Conservation (phyloP, 306 rosid species). For the Vigna unguiculata region DNA sequence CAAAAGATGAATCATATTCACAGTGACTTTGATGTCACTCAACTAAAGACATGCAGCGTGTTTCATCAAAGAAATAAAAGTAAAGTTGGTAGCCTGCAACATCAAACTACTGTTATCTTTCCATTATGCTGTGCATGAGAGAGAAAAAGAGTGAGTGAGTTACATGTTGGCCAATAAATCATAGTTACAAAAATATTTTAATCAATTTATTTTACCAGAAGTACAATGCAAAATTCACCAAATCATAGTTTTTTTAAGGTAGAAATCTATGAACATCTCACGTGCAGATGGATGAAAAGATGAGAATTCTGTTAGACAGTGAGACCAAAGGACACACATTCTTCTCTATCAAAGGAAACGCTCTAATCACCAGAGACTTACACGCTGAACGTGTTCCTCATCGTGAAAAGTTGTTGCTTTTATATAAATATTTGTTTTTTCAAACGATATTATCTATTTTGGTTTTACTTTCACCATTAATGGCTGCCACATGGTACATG, state of each 20-base stretch:
- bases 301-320: background rate
- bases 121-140: background rate
- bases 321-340: constrained; percentile 47
- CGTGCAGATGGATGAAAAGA: constrained; percentile 16
- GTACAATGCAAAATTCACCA: background rate
- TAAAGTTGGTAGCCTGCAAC: constrained; percentile 36
- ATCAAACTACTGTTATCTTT: constrained; percentile 20
- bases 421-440: background rate
- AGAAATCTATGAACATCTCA: background rate
- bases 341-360: constrained; percentile 1
- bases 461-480: constrained; percentile 3
- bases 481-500: constrained; percentile 32
- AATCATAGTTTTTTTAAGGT: background rate
- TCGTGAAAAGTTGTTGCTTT: background rate
- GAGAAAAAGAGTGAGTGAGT: background rate
- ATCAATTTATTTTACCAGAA: background rate
- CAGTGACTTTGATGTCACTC: constrained; percentile 48
- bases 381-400: background rate
- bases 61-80: constrained; percentile 32
- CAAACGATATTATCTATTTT: background rate
- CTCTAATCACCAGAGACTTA: background rate
- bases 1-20: constrained; percentile 16
- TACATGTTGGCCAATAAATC: background rate
- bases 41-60: constrained; percentile 24
- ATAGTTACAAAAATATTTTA: background rate